These are phyloP conservation scores for Elongisporangium anandrum DNA, from an alignment of 352 stramenopile genomes.

Conservation along the genomic window DNA sequence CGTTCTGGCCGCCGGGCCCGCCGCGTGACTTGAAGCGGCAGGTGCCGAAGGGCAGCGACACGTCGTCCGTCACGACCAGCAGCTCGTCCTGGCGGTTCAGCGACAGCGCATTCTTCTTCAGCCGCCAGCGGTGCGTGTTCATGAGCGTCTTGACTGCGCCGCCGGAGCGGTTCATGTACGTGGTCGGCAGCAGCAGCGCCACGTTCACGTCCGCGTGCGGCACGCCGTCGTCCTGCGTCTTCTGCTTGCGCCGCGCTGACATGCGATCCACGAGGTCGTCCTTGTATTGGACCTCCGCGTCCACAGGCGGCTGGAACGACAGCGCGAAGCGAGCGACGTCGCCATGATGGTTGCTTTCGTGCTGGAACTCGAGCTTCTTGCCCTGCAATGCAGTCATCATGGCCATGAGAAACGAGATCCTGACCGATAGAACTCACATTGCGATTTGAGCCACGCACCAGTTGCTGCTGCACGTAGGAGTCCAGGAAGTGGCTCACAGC, in stretches of 20 bases:
- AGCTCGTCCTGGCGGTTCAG: conserved; percentile 83
- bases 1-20: conserved; percentile 75
- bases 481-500: conserved; percentile 65
- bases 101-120: conserved; percentile 80
- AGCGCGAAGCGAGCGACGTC: conserved; percentile 56
- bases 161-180: conserved; percentile 86
- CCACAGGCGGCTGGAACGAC: conserved; percentile 54
- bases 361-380: conserved; percentile 38
- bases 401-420: conserved; percentile 4
- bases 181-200: conserved; percentile 65
- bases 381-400: conserved; percentile 17
- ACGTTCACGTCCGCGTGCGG: conserved; percentile 73
- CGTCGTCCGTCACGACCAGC: conserved; percentile 79
- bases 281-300: conserved; percentile 30
- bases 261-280: conserved; percentile 78
- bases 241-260: conserved; percentile 69
- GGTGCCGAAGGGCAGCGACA: conserved; percentile 74
- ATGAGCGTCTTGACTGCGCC: conserved; percentile 75
- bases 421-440: background rate
- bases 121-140: conserved; percentile 70
- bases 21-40: conserved; percentile 81
- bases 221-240: conserved; percentile 69
- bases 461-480: conserved; percentile 51
- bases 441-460: conserved; percentile 26
- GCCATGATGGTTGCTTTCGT: conserved; percentile 61